These are phyloP conservation scores for Ustilago sp. DNA, from an alignment of 1,284 basidiomycete species.

Conservation along the genomic window DNA sequence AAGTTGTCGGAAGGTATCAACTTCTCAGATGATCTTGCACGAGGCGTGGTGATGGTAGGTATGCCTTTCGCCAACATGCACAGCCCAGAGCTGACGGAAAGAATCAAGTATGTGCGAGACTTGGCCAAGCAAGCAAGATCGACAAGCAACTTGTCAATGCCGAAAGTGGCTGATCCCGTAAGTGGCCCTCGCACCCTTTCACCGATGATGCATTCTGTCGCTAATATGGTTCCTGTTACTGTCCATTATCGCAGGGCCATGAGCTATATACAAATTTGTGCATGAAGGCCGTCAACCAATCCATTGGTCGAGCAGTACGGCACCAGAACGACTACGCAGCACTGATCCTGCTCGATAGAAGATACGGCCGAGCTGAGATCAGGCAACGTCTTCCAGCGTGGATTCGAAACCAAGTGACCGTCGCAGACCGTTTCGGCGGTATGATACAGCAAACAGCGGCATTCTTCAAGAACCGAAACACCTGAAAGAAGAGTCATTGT, in stretches of 20 bases:
- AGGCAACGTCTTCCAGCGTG: constrained; percentile 58
- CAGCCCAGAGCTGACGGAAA: constrained; percentile 89
- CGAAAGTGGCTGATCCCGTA: constrained; percentile 28
- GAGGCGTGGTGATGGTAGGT: constrained; percentile 86
- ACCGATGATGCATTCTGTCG: neutral
- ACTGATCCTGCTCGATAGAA: constrained; percentile 63
- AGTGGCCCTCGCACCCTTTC: neutral
- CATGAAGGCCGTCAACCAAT: constrained; percentile 97
- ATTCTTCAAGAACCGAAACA: constrained; percentile 51
- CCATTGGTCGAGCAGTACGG: constrained; percentile 79
- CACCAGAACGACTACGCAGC: constrained; percentile 65
- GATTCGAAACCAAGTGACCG: constrained; percentile 79
- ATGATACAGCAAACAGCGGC: constrained; percentile 76
- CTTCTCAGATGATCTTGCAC: constrained; percentile 84
- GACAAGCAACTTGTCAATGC: neutral
- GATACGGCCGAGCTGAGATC: constrained; percentile 62
- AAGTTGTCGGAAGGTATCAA: constrained; percentile 98
- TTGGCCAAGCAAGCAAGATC: constrained; percentile 22
- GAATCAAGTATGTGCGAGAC: constrained; percentile 75
- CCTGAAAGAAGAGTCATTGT: neutral
- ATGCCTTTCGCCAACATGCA: constrained; percentile 92
- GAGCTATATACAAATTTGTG: constrained; percentile 73
- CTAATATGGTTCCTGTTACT: neutral
- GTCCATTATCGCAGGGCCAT: constrained; percentile 30
- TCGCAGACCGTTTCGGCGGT: constrained; percentile 80